Evolutionary conservation across 352 stramenopile genomes (phyloP).

Genomic region (Phytophthora sansomeana): DNA sequence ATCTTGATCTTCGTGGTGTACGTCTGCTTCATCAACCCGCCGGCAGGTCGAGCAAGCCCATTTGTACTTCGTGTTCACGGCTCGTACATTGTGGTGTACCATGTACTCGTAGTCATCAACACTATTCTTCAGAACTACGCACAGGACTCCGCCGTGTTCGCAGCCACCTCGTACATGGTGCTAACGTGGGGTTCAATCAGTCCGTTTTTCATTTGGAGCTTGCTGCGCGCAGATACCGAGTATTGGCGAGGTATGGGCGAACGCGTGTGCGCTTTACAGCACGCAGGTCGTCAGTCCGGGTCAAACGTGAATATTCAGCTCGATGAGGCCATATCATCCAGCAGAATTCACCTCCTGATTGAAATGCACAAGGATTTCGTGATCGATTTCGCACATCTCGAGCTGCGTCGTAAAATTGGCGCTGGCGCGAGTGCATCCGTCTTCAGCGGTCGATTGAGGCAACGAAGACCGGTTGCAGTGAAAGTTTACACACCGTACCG

Average conservation of each 20-base stretch:
- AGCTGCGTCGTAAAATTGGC: constrained; percentile 60
- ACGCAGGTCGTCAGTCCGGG: constrained; percentile 3
- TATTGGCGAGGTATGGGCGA: constrained; percentile 56
- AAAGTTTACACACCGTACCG: constrained; percentile 70
- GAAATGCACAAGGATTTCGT: constrained; percentile 75
- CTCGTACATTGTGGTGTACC: constrained; percentile 40
- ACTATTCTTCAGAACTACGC: constrained; percentile 27
- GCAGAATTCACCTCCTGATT: constrained; percentile 61
- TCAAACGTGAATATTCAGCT: constrained; percentile 25
- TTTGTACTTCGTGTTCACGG: constrained; percentile 40
- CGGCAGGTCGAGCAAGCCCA: constrained; percentile 42
- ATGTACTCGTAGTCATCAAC: constrained; percentile 32
- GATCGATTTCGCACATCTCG: constrained; percentile 73
- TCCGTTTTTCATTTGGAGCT: constrained; percentile 56
- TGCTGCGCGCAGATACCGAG: constrained; percentile 61
- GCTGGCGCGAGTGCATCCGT: constrained; percentile 54
- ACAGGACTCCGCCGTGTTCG: background rate
- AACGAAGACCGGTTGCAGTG: constrained; percentile 47
- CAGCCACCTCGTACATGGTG: constrained; percentile 32
- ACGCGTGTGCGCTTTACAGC: constrained; percentile 45
- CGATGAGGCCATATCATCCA: constrained; percentile 53
- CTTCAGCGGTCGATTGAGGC: constrained; percentile 54
- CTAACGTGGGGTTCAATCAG: constrained; percentile 38
- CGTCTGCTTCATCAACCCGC: constrained; percentile 41
- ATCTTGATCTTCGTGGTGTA: constrained; percentile 44